Percentiles rank a stretch among this genome's conserved stretches.
phyloP scores from a whole-genome alignment of 371 early-diverging fungal genomes.

The Rhizopus microsporus region DNA sequence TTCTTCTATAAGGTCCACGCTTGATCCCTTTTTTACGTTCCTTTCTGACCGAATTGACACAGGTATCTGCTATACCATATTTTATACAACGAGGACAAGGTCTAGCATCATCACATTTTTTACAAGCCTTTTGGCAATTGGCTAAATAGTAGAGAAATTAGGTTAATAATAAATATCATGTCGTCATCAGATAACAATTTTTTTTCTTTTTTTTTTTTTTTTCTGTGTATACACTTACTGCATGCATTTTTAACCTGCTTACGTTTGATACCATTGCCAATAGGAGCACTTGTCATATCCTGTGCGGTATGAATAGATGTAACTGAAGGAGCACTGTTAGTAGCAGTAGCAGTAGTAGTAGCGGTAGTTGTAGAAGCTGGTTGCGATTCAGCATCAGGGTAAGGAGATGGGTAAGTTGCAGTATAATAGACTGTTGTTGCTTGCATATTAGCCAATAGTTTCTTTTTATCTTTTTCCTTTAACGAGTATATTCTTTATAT shows the following conservation, averaged over 20 bases:
- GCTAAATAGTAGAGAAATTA: constrained; percentile 38
- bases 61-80: constrained; percentile 71
- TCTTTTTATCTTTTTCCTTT: constrained; percentile 2
- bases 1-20: constrained; percentile 81
- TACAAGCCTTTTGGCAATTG: constrained; percentile 92
- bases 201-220: neutral
- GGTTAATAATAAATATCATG: constrained; percentile 1
- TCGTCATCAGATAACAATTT: constrained; percentile 17
- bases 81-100: constrained; percentile 88
- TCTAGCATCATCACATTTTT: constrained; percentile 88
- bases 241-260: constrained; percentile 56
- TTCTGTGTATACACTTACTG: constrained; percentile 35
- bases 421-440: constrained; percentile 5
- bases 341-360: constrained; percentile 13
- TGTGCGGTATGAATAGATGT: constrained; percentile 24
- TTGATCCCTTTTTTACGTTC: constrained; percentile 84
- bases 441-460: constrained; percentile 2
- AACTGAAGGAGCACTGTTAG: constrained; percentile 19
- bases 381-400: constrained; percentile 6
- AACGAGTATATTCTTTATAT: neutral
- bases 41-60: constrained; percentile 82
- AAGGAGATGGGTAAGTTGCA: constrained; percentile 21
- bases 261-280: constrained; percentile 25
- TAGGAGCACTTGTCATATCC: constrained; percentile 14
- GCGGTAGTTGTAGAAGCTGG: neutral